Conservation (phyloP, 2,329 filamentous ascomycete genomes). For the Colletotrichum orbiculare region DNA sequence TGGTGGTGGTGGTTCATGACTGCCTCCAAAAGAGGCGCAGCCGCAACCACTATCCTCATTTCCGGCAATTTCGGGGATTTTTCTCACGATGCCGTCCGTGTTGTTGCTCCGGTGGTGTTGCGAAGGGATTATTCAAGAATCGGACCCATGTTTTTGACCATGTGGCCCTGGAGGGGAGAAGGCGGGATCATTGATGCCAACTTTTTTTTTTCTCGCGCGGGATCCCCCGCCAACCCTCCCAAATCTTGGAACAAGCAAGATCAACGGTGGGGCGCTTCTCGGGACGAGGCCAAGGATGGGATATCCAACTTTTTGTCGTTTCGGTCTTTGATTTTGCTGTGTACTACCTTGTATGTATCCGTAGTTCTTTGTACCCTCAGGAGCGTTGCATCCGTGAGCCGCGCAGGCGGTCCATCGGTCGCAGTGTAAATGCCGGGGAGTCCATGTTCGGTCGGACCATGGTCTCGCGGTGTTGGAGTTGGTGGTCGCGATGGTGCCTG, state of each 20-base stretch:
- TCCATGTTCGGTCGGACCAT: constrained; percentile 26
- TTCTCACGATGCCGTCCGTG: constrained; percentile 28
- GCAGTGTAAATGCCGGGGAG: neutral
- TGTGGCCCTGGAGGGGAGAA: neutral
- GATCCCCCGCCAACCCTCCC: neutral
- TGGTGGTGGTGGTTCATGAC: constrained; percentile 20
- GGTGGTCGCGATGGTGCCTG: constrained; percentile 31
- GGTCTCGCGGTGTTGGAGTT: constrained; percentile 16
- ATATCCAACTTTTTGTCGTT: constrained; percentile 23
- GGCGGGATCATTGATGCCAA: constrained; percentile 20
- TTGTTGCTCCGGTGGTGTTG: constrained; percentile 18
- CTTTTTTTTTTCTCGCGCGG: constrained; percentile 15
- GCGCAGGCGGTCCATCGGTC: neutral
- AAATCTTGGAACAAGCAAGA: constrained; percentile 34
- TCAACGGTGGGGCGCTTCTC: constrained; percentile 28
- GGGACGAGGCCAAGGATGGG: constrained; percentile 26
- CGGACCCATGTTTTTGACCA: constrained; percentile 16
- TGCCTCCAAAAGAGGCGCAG: neutral
- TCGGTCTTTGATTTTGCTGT: neutral
- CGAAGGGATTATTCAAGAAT: neutral
- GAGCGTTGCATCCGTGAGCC: constrained; percentile 18
- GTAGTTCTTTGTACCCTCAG: neutral
- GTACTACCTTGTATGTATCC: neutral
- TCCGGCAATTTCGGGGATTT: constrained; percentile 18
- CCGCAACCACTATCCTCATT: neutral